Evolutionary conservation across 208 protist species (phyloP).

Genomic region (Naegleria fowleri): DNA sequence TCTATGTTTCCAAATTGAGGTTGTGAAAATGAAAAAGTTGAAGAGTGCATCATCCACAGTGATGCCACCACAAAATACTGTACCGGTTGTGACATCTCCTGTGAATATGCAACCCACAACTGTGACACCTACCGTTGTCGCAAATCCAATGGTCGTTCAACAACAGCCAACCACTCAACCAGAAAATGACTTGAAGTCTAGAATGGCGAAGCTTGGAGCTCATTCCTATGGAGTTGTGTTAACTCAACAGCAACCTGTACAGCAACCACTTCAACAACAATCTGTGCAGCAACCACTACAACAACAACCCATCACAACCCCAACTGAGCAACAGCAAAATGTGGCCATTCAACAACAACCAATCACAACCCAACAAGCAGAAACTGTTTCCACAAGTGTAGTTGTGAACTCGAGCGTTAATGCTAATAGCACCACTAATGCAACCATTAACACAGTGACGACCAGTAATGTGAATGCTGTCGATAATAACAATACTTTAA

Average conservation of each 20-base stretch:
- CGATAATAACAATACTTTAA: background rate
- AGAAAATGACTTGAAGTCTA: background rate
- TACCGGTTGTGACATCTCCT: background rate
- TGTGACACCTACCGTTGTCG: background rate
- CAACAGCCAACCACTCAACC: background rate
- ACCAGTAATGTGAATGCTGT: no score
- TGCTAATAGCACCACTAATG: no score
- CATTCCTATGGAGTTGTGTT: background rate
- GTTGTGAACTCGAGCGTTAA: no score
- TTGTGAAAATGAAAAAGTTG: conserved; percentile 19
- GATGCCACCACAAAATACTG: background rate
- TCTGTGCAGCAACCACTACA: background rate
- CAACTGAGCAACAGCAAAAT: background rate
- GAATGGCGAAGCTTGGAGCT: background rate
- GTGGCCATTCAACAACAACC: background rate
- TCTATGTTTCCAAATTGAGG: conserved; percentile 27
- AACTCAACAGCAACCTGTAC: background rate
- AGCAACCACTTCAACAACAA: background rate
- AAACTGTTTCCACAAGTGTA: background rate
- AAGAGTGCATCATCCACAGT: background rate
- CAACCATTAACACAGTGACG: no score
- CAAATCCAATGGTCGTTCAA: background rate
- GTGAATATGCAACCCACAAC: background rate
- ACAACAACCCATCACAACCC: background rate
- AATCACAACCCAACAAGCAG: background rate